Conservation (phyloP, 2,329 filamentous ascomycete genomes). For the Penicillium sp. region DNA sequence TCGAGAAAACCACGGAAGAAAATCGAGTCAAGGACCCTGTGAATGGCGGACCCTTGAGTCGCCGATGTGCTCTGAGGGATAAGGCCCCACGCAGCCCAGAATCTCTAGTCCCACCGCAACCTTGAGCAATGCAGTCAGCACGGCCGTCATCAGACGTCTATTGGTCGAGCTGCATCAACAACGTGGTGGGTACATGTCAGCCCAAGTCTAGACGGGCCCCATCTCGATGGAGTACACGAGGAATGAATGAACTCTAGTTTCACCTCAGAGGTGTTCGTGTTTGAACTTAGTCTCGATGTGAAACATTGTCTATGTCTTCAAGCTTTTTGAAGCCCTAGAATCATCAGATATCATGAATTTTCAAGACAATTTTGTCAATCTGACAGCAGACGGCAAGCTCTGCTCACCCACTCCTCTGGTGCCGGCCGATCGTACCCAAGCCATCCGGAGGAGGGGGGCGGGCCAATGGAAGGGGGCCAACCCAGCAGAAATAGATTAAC, state of each 20-base stretch:
- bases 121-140: conserved; percentile 7
- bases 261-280: not conserved
- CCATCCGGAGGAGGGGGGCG: not conserved
- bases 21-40: not conserved
- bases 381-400: not conserved
- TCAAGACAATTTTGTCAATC: not conserved
- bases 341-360: not conserved
- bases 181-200: conserved; percentile 2
- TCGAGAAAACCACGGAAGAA: not conserved
- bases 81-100: not conserved
- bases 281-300: not conserved
- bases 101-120: not conserved
- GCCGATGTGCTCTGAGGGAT: too few relatives aligned
- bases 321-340: not conserved
- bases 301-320: not conserved
- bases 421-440: not conserved
- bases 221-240: not conserved
- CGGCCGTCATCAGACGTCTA: not conserved
- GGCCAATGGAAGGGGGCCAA: not conserved
- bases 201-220: not conserved
- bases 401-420: not conserved
- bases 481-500: not conserved
- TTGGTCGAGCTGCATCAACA: not conserved
- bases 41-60: not conserved
- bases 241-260: not conserved